Conservation (phyloP, 768 basidiomycete genomes). For the Gymnopilus junonius region DNA sequence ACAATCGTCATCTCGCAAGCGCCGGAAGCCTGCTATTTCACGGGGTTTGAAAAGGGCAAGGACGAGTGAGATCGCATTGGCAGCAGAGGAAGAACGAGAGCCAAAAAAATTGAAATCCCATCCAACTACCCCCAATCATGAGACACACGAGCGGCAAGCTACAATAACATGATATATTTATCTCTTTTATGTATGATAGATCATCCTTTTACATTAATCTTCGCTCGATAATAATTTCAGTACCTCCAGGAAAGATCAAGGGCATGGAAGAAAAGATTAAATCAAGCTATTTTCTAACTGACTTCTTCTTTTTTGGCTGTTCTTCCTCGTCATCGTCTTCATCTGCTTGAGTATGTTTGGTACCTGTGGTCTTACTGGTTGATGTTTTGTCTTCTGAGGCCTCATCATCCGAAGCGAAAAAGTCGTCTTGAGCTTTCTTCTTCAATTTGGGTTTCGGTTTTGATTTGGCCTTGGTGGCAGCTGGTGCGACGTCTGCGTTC, state of each 20-base stretch:
- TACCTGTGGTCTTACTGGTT: constrained; percentile 4
- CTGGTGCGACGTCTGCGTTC: constrained; percentile 24
- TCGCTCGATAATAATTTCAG: background rate
- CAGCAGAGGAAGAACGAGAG: constrained; percentile 33
- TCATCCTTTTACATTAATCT: background rate
- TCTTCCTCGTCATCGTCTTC: constrained; percentile 19
- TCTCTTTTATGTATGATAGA: background rate
- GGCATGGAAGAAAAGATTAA: background rate
- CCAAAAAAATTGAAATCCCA: constrained; percentile 40
- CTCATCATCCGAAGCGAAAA: constrained; percentile 60
- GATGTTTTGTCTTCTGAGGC: constrained; percentile 8
- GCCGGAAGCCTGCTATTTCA: constrained; percentile 23
- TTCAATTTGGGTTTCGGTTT: constrained; percentile 48
- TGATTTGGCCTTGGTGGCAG: constrained; percentile 28
- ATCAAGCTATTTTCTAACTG: constrained; percentile 1
- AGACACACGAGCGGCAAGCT: background rate
- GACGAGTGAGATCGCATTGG: constrained; percentile 29
- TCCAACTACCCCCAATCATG: constrained; percentile 12
- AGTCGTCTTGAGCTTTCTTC: constrained; percentile 43
- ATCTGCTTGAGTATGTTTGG: constrained; percentile 9
- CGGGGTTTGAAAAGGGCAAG: constrained; percentile 42
- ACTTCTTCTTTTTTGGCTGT: constrained; percentile 22
- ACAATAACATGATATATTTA: background rate
- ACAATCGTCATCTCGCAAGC: constrained; percentile 16
- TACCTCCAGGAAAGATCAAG: background rate